A percentile compares a stretch with the other conserved stretches of the same genome.
phyloP scores from a whole-genome alignment of 1,284 basidiomycete species.

The Melanopsichium pennsylvanicum region DNA sequence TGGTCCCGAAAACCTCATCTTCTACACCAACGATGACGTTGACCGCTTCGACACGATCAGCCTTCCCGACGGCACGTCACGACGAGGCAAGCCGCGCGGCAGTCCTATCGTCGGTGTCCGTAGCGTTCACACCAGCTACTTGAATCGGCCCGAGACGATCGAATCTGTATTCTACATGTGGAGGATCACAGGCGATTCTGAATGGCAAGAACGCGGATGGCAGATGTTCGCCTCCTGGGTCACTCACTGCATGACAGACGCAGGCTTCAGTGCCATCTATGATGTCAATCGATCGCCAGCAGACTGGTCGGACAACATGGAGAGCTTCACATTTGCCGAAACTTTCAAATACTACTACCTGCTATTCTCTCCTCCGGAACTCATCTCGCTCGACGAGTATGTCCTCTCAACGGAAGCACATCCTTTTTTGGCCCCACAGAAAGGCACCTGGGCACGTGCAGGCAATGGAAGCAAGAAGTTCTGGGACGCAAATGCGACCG shows the following conservation, averaged over 20 bases:
- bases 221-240: slow-evolving; percentile 72
- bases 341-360: slow-evolving; percentile 68
- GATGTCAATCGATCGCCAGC: slow-evolving; percentile 67
- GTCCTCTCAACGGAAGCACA: slow-evolving; percentile 70
- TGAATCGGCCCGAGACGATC: slow-evolving; percentile 70
- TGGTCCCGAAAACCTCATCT: slow-evolving; percentile 60
- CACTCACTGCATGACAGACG: slow-evolving; percentile 65
- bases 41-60: slow-evolving; percentile 49
- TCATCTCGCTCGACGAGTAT: slow-evolving; percentile 71
- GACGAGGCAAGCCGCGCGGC: slow-evolving; percentile 48
- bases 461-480: slow-evolving; percentile 52
- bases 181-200: slow-evolving; percentile 70
- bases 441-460: slow-evolving; percentile 47
- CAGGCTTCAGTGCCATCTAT: slow-evolving; percentile 67
- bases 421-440: slow-evolving; percentile 56
- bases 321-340: slow-evolving; percentile 71
- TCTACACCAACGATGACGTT: slow-evolving; percentile 50
- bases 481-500: slow-evolving; percentile 31
- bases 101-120: slow-evolving; percentile 61
- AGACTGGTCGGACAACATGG: slow-evolving; percentile 66
- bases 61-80: slow-evolving; percentile 40
- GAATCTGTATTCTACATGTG: slow-evolving; percentile 71
- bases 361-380: slow-evolving; percentile 69
- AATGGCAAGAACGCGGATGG: slow-evolving; percentile 71
- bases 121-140: slow-evolving; percentile 40